phyloP scores from a whole-genome alignment of 1,284 basidiomycete genomes.

The Tremellales sp. region DNA sequence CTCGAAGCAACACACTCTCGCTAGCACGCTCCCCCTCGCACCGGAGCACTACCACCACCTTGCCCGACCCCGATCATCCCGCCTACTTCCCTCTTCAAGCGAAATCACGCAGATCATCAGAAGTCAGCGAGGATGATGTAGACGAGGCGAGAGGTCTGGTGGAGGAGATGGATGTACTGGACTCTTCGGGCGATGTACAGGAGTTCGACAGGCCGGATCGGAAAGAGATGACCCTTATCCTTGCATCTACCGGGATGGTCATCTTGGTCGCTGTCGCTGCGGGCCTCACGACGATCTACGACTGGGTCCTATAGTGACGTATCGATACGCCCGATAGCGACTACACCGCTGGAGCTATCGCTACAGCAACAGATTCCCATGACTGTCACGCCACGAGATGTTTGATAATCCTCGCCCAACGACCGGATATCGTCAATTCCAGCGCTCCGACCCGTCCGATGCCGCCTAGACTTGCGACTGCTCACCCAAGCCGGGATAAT shows the following conservation, averaged over 20 bases:
- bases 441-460: too few relatives aligned
- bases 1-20: constrained; percentile 11
- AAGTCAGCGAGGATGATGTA: background rate
- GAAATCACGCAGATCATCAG: background rate
- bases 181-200: constrained; percentile 5
- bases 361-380: background rate
- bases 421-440: too few relatives aligned
- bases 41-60: background rate
- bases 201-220: constrained; percentile 31
- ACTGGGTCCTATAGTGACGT: constrained; percentile 38
- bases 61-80: constrained; percentile 3
- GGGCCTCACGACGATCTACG: constrained; percentile 39
- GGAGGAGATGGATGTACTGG: constrained; percentile 3
- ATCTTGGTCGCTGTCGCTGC: constrained; percentile 28
- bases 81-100: background rate
- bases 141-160: constrained; percentile 1
- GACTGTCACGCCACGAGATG: background rate
- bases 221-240: constrained; percentile 28
- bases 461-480: too few relatives aligned
- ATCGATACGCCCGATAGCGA: too few relatives aligned
- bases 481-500: too few relatives aligned
- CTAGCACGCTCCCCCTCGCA: constrained; percentile 20
- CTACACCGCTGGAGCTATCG: too few relatives aligned
- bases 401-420: too few relatives aligned
- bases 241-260: constrained; percentile 23